These are phyloP conservation scores for Cryptococcus sp. DNA, from an alignment of 1,284 basidiomycete species.

Conservation along the genomic window DNA sequence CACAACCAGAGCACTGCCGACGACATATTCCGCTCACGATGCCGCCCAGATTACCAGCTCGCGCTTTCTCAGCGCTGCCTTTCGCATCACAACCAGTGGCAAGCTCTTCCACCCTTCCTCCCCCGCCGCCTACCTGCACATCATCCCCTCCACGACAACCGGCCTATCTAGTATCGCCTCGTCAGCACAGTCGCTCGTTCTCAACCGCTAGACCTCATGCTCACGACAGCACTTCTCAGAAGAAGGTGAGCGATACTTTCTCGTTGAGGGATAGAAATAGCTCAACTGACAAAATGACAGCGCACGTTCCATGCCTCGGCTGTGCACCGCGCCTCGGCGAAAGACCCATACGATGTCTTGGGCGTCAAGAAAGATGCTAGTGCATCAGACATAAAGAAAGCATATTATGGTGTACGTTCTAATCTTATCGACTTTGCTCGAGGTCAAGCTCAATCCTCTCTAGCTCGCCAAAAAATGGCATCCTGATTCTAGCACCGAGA, in stretches of 20 bases:
- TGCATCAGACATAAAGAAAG: slow-evolving; percentile 90
- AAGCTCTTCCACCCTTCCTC: slow-evolving; percentile 32
- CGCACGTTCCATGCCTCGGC: slow-evolving; percentile 73
- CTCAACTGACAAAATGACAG: slow-evolving; percentile 50
- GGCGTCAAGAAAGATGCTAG: slow-evolving; percentile 85
- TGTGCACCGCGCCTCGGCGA: slow-evolving; percentile 60
- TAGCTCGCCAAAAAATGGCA: slow-evolving; percentile 97
- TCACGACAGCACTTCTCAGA: not conserved
- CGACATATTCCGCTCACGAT: slow-evolving; percentile 11
- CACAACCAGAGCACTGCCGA: too few relatives aligned
- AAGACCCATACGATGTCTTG: slow-evolving; percentile 88
- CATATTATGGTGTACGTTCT: slow-evolving; percentile 78
- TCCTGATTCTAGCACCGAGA: slow-evolving; percentile 95
- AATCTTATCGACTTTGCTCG: not conserved
- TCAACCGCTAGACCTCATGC: not conserved
- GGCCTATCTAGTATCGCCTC: slow-evolving; percentile 8
- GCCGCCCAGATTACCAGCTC: slow-evolving; percentile 39
- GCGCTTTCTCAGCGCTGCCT: slow-evolving; percentile 34
- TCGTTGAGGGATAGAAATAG: too few relatives aligned
- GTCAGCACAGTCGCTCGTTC: not conserved
- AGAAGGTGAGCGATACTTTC: not conserved
- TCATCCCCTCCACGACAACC: slow-evolving; percentile 6
- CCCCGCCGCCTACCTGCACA: too few relatives aligned
- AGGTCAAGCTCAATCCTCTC: slow-evolving; percentile 8
- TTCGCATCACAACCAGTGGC: slow-evolving; percentile 28